These are phyloP conservation scores for Hebeloma cylindrosporum DNA, from an alignment of 768 basidiomycete genomes.

Conservation along the genomic window DNA sequence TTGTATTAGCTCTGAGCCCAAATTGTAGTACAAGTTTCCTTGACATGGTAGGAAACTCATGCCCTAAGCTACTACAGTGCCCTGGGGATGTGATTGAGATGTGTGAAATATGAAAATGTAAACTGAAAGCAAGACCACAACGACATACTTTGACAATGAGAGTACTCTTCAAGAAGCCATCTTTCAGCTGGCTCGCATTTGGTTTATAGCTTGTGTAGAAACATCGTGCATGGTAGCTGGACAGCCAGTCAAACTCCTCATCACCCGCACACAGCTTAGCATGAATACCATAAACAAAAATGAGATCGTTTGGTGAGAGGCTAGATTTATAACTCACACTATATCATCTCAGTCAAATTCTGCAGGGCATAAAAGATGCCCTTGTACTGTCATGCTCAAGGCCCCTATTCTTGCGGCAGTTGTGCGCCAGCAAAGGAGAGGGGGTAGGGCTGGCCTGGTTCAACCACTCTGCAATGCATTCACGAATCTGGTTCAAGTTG, in stretches of 20 bases:
- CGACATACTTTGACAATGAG: no score
- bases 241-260: conserved; percentile 7
- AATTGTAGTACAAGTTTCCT: no score
- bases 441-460: conserved; percentile 1
- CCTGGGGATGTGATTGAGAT: no score
- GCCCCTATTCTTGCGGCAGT: conserved; percentile 1
- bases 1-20: no score
- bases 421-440: conserved; percentile 3
- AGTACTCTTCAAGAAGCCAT: conserved; percentile 2
- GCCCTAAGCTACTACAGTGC: no score
- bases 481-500: conserved; percentile 16
- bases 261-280: conserved; percentile 2
- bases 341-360: not conserved
- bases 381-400: not conserved
- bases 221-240: not conserved
- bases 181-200: conserved; percentile 1
- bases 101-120: no score
- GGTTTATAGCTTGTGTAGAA: conserved; percentile 1
- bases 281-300: not conserved
- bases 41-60: no score
- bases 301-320: not conserved
- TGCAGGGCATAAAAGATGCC: not conserved
- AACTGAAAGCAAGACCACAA: no score
- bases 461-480: conserved; percentile 19
- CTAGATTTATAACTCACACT: not conserved